A percentile compares a stretch with the other conserved stretches of the same genome.
phyloP scores from a whole-genome alignment of 805 yeast genomes.

The Hanseniaspora thailandica region DNA sequence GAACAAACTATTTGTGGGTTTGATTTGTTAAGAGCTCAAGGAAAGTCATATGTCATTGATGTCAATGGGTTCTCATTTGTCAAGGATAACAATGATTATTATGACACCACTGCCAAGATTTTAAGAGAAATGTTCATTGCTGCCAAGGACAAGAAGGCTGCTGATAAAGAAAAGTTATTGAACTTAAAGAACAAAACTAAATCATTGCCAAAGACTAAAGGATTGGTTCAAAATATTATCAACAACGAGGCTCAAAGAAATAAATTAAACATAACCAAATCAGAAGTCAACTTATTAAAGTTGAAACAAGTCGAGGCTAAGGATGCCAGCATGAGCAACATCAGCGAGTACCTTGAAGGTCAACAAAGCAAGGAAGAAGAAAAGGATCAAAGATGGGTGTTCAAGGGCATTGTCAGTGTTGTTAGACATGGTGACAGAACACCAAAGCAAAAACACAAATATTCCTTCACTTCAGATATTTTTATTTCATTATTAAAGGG shows the following conservation, averaged over 20 bases:
- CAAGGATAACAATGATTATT: conserved; percentile 77
- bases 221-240: conserved; percentile 3
- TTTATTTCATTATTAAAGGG: conserved; percentile 83
- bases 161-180: conserved; percentile 30
- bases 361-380: conserved; percentile 26
- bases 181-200: conserved; percentile 18
- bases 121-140: conserved; percentile 61
- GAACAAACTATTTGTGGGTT: conserved; percentile 95
- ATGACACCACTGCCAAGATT: conserved; percentile 70
- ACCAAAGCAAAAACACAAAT: conserved; percentile 94
- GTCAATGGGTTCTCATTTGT: conserved; percentile 98
- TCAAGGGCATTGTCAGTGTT: conserved; percentile 83
- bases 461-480: conserved; percentile 77
- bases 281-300: conserved; percentile 9
- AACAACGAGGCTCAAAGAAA: conserved; percentile 8
- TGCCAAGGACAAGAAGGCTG: conserved; percentile 41
- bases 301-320: conserved; percentile 19
- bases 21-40: conserved; percentile 80
- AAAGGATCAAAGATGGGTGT: conserved; percentile 77
- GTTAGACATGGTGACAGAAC: conserved; percentile 97
- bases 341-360: conserved; percentile 13
- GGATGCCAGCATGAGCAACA: conserved; percentile 16
- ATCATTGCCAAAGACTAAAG: conserved; percentile 7
- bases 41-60: conserved; percentile 84
- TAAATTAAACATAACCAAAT: conserved; percentile 15